Evolutionary conservation across 202 grass and related monocot genomes (phyloP).

Genomic region (Tripidium arundinaceum): DNA sequence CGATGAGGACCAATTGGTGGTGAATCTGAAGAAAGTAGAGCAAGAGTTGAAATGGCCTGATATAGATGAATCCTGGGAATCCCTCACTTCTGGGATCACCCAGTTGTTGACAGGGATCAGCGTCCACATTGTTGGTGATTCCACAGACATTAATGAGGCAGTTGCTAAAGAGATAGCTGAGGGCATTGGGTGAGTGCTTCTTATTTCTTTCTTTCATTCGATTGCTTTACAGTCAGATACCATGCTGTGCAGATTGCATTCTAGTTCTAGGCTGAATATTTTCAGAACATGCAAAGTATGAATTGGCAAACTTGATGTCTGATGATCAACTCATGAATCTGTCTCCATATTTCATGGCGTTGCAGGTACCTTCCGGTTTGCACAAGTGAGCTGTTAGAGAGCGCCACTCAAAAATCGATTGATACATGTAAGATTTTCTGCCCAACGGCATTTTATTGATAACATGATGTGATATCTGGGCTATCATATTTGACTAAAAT

Average conservation of each 20-base stretch:
- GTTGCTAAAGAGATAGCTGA: conserved; percentile 75
- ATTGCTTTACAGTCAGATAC: not conserved
- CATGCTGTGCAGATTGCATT: not conserved
- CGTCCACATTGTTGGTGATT: conserved; percentile 73
- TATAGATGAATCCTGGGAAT: conserved; percentile 88
- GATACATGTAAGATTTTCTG: conserved; percentile 58
- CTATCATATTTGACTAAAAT: not conserved
- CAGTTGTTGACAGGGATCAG: conserved; percentile 82
- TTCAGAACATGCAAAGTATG: not conserved
- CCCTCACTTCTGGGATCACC: conserved; percentile 64
- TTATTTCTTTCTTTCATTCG: not conserved
- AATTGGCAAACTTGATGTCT: not conserved
- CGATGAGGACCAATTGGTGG: conserved; percentile 83
- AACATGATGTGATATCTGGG: not conserved
- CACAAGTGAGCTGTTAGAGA: conserved; percentile 82
- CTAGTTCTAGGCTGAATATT: not conserved
- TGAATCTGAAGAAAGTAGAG: conserved; percentile 87
- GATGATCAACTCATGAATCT: not conserved
- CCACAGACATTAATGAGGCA: conserved; percentile 69
- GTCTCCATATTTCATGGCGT: not conserved
- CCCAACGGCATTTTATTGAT: not conserved
- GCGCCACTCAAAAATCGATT: conserved; percentile 67
- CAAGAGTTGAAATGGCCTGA: conserved; percentile 87
- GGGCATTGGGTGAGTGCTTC: conserved; percentile 64
- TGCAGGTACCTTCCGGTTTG: conserved; percentile 77